Evolutionary conservation across 75 land plant species (phyloP).

Genomic region (Pinus tabuliformis): DNA sequence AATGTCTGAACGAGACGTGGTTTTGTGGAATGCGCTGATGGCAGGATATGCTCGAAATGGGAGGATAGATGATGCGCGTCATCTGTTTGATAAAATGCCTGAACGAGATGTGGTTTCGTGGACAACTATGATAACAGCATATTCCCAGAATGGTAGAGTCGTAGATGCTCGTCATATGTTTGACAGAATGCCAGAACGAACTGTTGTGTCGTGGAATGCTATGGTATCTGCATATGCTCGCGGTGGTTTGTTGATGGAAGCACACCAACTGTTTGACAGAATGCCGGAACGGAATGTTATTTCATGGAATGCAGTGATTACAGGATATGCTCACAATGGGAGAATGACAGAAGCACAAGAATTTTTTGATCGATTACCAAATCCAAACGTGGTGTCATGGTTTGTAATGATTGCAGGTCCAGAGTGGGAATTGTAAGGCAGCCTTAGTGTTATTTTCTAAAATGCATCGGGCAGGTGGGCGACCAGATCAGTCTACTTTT

Average conservation of each 20-base stretch:
- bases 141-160: constrained; percentile 21
- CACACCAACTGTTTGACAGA: neutral
- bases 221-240: neutral
- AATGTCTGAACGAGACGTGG: neutral
- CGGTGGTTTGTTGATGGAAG: neutral
- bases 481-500: constrained; percentile 17
- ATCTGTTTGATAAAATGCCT: neutral
- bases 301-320: constrained; percentile 5
- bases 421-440: neutral
- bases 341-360: neutral
- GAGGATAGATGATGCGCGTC: neutral
- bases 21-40: neutral
- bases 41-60: neutral
- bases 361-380: neutral
- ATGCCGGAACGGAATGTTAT: constrained; percentile 1
- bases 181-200: constrained; percentile 19
- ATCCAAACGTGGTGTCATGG: neutral
- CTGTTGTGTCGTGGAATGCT: constrained; percentile 3
- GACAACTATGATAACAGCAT: constrained; percentile 37
- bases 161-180: constrained; percentile 28
- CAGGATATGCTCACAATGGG: neutral
- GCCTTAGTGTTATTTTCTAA: neutral
- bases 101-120: constrained; percentile 20
- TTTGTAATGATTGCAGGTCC: neutral
- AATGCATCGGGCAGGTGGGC: constrained; percentile 8